Evolutionary conservation across 768 basidiomycete species (phyloP).

Genomic region (Stropharia rugosoannulata): DNA sequence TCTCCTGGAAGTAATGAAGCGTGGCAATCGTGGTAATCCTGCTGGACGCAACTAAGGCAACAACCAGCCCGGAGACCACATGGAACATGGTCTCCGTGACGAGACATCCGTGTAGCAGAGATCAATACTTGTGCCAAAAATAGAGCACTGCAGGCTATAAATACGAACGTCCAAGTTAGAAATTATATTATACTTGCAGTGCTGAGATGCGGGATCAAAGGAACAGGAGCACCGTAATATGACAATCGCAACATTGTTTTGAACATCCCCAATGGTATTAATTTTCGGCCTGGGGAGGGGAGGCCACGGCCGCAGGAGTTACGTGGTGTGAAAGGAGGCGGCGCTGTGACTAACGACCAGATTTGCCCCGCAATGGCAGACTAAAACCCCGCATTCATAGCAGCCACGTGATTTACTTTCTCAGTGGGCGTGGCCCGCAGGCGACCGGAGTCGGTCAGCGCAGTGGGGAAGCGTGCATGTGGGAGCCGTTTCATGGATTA

Average conservation of each 20-base stretch:
- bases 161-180: too few relatives aligned
- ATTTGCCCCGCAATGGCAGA: too few relatives aligned
- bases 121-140: not conserved
- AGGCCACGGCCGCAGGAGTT: too few relatives aligned
- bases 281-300: too few relatives aligned
- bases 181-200: too few relatives aligned
- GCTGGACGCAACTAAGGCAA: constrained; percentile 2
- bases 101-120: not conserved
- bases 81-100: not conserved
- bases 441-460: not conserved
- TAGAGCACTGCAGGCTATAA: not conserved
- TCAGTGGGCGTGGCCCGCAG: not conserved
- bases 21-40: constrained; percentile 6
- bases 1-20: constrained; percentile 3
- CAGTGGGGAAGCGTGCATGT: not conserved
- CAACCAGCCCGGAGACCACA: not conserved
- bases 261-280: too few relatives aligned
- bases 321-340: too few relatives aligned
- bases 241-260: too few relatives aligned
- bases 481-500: not conserved
- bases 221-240: not conserved
- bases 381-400: not conserved
- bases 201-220: not conserved
- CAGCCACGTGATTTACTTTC: not conserved
- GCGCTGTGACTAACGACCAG: too few relatives aligned